phyloP scores from a whole-genome alignment of 2,329 filamentous ascomycete species.

The Diaporthe vexans region DNA sequence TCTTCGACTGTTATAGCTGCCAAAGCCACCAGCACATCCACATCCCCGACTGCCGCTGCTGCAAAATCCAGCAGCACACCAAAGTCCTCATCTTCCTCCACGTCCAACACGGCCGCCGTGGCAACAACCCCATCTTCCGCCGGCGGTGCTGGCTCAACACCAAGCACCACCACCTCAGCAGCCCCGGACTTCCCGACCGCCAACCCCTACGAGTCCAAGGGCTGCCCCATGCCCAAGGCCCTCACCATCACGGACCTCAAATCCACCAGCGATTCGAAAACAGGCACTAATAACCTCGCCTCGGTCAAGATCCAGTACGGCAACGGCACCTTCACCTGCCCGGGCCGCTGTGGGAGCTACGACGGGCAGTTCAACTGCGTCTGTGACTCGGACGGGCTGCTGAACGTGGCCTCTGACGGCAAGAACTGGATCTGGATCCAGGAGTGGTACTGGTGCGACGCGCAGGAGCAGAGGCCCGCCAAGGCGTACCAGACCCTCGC shows the following conservation, averaged over 20 bases:
- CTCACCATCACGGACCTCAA: background rate
- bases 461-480: conserved; percentile 5
- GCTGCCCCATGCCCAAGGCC: background rate
- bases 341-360: background rate
- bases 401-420: background rate
- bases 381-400: conserved; percentile 4
- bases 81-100: background rate
- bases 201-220: conserved; percentile 3
- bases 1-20: background rate
- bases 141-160: background rate
- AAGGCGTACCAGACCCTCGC: background rate
- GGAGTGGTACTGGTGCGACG: conserved; percentile 19
- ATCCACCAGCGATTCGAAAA: background rate
- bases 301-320: conserved; percentile 12
- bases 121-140: background rate
- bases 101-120: background rate
- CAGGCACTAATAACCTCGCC: background rate
- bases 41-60: background rate
- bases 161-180: background rate
- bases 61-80: background rate
- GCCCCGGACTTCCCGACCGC: background rate
- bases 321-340: conserved; percentile 23
- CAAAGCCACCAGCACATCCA: background rate
- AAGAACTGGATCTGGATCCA: background rate
- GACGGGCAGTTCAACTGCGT: conserved; percentile 2